Percentiles rank a stretch among this genome's conserved stretches.
Conservation (phyloP, 2,329 filamentous ascomycete species). For the Colletotrichum phormii region DNA sequence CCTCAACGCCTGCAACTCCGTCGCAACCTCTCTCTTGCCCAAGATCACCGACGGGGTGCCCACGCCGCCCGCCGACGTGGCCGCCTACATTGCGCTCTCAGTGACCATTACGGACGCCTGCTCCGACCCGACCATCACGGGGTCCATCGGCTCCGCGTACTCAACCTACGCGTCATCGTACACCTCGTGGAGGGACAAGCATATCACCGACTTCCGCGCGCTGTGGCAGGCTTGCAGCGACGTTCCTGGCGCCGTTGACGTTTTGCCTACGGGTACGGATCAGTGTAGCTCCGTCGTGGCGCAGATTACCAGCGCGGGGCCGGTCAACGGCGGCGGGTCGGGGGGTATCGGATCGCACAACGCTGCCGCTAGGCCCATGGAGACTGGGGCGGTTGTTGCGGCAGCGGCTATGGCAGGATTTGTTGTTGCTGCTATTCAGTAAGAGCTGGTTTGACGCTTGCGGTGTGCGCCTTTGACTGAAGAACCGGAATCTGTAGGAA, state of each 20-base stretch:
- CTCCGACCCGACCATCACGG: constrained; percentile 43
- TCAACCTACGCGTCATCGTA: constrained; percentile 40
- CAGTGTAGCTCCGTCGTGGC: constrained; percentile 34
- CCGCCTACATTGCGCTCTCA: constrained; percentile 39
- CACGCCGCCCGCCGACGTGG: constrained; percentile 37
- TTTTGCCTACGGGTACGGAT: constrained; percentile 16
- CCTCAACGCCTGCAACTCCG: constrained; percentile 31
- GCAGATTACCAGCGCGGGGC: constrained; percentile 28
- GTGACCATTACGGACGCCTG: constrained; percentile 40
- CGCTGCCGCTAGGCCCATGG: constrained; percentile 14
- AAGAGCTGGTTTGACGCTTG: no score
- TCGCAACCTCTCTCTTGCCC: constrained; percentile 38
- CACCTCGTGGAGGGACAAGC: constrained; percentile 40
- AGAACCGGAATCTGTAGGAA: not conserved
- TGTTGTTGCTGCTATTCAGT: constrained; percentile 21
- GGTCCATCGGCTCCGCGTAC: constrained; percentile 42
- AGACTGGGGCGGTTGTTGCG: constrained; percentile 23
- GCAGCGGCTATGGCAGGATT: constrained; percentile 25
- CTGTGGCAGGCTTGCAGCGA: constrained; percentile 44
- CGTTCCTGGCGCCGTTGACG: constrained; percentile 38
- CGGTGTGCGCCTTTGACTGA: fast-evolving
- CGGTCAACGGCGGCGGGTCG: constrained; percentile 6
- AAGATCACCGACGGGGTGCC: constrained; percentile 39
- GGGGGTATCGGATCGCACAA: not conserved
- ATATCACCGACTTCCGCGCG: constrained; percentile 37